Evolutionary conservation across 257 asterid species (phyloP).

Genomic region (Cynanchum wilfordii): DNA sequence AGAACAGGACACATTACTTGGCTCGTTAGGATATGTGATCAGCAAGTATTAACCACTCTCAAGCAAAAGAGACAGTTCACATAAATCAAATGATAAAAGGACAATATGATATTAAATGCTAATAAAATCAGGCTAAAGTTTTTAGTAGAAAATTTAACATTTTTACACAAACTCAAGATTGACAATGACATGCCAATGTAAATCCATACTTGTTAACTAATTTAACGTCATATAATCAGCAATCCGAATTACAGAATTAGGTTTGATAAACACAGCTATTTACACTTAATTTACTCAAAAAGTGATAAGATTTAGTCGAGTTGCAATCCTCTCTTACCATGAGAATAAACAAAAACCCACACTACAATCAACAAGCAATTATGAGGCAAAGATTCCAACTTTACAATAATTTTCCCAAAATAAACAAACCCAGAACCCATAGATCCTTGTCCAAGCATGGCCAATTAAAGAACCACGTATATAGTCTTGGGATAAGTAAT

Average conservation of each 20-base stretch:
- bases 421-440: neutral
- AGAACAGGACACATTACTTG: neutral
- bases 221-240: neutral
- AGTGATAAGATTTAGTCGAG: neutral
- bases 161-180: neutral
- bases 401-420: neutral
- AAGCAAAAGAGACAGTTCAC: neutral
- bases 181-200: neutral
- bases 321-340: neutral
- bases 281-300: neutral
- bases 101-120: neutral
- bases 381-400: conserved; percentile 5
- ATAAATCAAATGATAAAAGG: neutral
- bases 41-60: neutral
- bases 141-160: neutral
- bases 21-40: neutral
- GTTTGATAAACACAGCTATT: neutral
- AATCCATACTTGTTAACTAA: neutral
- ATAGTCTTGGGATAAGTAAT: neutral
- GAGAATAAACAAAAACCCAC: neutral
- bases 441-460: conserved; percentile 1
- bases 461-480: neutral
- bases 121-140: neutral
- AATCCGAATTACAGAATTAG: neutral
- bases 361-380: neutral